Evolutionary conservation across 2,329 filamentous ascomycete genomes (phyloP).

Genomic region (Waltergamsia citrina): DNA sequence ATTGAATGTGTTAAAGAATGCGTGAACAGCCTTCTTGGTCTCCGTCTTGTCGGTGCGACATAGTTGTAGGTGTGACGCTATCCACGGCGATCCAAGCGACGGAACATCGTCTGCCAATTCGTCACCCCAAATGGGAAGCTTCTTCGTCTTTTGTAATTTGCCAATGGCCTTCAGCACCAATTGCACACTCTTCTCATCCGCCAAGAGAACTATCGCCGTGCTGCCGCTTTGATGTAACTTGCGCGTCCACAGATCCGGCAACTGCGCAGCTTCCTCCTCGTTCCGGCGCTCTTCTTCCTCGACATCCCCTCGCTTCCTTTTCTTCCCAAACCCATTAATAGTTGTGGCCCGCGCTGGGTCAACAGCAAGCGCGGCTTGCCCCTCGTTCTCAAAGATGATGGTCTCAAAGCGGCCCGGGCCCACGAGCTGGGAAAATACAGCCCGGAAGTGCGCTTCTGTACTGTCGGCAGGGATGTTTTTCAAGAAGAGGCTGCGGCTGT

Average conservation of each 20-base stretch:
- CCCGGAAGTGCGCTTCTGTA: constrained; percentile 66
- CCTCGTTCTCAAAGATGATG: constrained; percentile 62
- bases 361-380: constrained; percentile 17
- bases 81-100: constrained; percentile 45
- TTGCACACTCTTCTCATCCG: constrained; percentile 72
- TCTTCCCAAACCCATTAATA: constrained; percentile 26
- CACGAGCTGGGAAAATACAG: constrained; percentile 65
- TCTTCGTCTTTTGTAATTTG: constrained; percentile 49
- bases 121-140: constrained; percentile 59
- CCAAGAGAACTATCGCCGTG: constrained; percentile 73
- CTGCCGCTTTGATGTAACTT: constrained; percentile 63
- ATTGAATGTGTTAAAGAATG: constrained; percentile 79
- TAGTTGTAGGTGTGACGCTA: constrained; percentile 59
- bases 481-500: constrained; percentile 76
- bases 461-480: constrained; percentile 83
- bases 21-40: constrained; percentile 69
- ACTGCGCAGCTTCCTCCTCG: constrained; percentile 45
- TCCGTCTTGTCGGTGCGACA: constrained; percentile 58
- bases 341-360: constrained; percentile 39
- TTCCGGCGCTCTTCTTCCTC: constrained; percentile 48
- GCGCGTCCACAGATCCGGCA: constrained; percentile 68
- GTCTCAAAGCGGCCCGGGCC: constrained; percentile 70
- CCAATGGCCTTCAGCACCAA: constrained; percentile 66
- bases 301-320: constrained; percentile 32
- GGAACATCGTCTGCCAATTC: constrained; percentile 47